phyloP scores from a whole-genome alignment of 1,139 yeast species.

The Suzukiozyma palmioleophila region DNA sequence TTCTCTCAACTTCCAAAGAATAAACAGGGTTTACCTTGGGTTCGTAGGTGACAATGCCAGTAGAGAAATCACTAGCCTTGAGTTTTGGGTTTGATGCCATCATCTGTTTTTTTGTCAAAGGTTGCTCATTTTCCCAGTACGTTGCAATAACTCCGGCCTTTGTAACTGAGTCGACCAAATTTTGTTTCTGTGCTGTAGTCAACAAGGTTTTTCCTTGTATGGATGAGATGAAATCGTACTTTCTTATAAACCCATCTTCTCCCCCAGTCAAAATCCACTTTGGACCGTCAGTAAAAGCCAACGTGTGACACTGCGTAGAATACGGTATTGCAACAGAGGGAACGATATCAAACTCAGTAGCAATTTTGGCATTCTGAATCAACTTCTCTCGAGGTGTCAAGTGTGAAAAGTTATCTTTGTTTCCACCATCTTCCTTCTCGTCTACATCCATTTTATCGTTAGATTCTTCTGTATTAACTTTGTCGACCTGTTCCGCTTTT shows the following conservation, averaged over 20 bases:
- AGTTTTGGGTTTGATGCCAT: conserved; percentile 40
- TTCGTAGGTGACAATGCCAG: conserved; percentile 49
- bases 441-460: conserved; percentile 16
- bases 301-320: conserved; percentile 64
- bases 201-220: conserved; percentile 86
- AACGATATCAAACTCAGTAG: conserved; percentile 51
- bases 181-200: conserved; percentile 89
- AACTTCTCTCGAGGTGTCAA: conserved; percentile 33
- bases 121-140: conserved; percentile 97
- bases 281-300: conserved; percentile 78
- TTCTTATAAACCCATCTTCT: conserved; percentile 89
- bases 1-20: conserved; percentile 76
- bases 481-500: conserved; percentile 1
- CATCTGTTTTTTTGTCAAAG: conserved; percentile 44
- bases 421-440: conserved; percentile 13
- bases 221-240: conserved; percentile 81
- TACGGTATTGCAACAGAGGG: conserved; percentile 76
- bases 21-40: conserved; percentile 81
- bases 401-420: not conserved
- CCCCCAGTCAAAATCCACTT: conserved; percentile 94
- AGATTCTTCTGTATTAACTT: not conserved
- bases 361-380: conserved; percentile 38
- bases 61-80: conserved; percentile 38
- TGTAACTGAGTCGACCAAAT: conserved; percentile 77
- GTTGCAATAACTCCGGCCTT: conserved; percentile 80